phyloP scores from a whole-genome alignment of 441 rosid species.

The Dalechampia spathulata region DNA sequence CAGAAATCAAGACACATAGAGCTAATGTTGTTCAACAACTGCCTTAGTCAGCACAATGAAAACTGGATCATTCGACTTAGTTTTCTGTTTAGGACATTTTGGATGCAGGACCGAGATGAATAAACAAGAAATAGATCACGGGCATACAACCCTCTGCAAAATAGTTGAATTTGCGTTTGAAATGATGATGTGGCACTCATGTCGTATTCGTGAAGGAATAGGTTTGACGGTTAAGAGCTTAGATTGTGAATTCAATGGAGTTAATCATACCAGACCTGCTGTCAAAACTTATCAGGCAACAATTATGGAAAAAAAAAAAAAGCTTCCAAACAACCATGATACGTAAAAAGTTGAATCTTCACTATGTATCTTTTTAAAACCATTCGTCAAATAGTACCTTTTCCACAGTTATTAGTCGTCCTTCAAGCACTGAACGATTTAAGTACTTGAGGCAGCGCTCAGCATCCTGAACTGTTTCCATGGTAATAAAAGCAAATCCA shows the following conservation, averaged over 20 bases:
- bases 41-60: conserved; percentile 6
- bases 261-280: conserved; percentile 60
- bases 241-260: conserved; percentile 54
- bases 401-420: conserved; percentile 73
- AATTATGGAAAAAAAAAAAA: conserved; percentile 21
- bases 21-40: background rate
- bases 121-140: conserved; percentile 43
- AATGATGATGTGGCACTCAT: conserved; percentile 46
- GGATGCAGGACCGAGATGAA: conserved; percentile 12
- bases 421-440: conserved; percentile 69
- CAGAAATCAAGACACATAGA: background rate
- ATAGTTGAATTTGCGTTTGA: conserved; percentile 43
- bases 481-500: conserved; percentile 80
- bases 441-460: conserved; percentile 59
- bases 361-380: conserved; percentile 3
- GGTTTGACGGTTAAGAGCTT: conserved; percentile 47
- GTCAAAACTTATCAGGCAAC: conserved; percentile 56
- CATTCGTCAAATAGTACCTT: conserved; percentile 43
- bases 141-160: conserved; percentile 67
- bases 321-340: conserved; percentile 14
- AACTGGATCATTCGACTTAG: conserved; percentile 2
- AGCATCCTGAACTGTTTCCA: conserved; percentile 58
- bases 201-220: conserved; percentile 28
- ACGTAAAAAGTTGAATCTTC: conserved; percentile 10
- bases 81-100: conserved; percentile 14